Percentiles rank a stretch among this genome's conserved stretches.
phyloP scores from a whole-genome alignment of 805 yeast species.

The Candida piceae region DNA sequence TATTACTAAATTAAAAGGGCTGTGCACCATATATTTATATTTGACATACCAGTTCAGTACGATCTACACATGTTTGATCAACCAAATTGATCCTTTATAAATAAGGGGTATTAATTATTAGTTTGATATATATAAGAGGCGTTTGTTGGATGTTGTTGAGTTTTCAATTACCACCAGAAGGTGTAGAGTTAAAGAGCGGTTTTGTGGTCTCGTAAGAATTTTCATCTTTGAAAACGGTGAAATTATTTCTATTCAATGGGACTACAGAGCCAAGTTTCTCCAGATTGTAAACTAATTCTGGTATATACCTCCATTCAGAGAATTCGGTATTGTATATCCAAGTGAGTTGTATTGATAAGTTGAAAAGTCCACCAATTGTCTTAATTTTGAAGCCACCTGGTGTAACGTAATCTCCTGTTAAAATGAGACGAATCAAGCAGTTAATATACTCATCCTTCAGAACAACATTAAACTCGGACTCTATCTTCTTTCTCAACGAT shows the following conservation, averaged over 20 bases:
- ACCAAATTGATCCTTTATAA: too few relatives aligned
- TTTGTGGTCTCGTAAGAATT: too few relatives aligned
- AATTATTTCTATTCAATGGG: background rate
- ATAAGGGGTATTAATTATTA: too few relatives aligned
- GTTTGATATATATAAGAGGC: too few relatives aligned
- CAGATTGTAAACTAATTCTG: slow-evolving; percentile 1
- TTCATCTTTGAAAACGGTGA: background rate
- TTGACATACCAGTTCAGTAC: too few relatives aligned
- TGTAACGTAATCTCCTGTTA: background rate
- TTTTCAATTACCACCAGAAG: too few relatives aligned
- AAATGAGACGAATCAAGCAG: slow-evolving; percentile 3
- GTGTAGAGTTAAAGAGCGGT: too few relatives aligned
- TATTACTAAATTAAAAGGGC: too few relatives aligned
- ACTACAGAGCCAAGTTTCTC: too few relatives aligned
- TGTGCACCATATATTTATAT: too few relatives aligned
- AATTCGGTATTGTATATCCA: slow-evolving; percentile 5
- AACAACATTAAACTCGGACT: background rate
- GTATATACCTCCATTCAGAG: slow-evolving; percentile 4
- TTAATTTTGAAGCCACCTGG: background rate
- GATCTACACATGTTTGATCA: too few relatives aligned
- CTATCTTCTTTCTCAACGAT: slow-evolving; percentile 1
- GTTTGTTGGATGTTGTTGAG: too few relatives aligned
- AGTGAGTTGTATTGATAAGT: background rate
- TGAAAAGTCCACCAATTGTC: background rate
- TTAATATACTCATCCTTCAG: slow-evolving; percentile 3